Base-by-base conservation (phyloP, 257 asterid species). In the Rhazya stricta region DNA sequence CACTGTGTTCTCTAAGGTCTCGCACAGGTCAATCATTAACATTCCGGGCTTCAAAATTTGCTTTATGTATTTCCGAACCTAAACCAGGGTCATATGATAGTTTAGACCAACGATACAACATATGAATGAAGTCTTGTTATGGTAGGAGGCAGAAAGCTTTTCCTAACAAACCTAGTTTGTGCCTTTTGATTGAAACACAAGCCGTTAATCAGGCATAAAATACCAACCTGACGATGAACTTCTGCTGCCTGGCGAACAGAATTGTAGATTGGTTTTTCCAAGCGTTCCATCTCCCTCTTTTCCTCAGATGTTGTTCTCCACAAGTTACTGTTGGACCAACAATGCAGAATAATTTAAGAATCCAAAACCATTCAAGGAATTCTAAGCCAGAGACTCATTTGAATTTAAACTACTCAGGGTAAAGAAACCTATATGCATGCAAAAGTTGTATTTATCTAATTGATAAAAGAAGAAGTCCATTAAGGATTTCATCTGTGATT, bases 251-350 rank as follows among this genome's bases (percentile, higher is more conserved):
- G 96, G 74, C 99, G 99, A 80, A 95, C 79, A 15, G 99, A 86
- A 76, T 92, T 92, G 83, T 95, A 95, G 42, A 87, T 80, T 45
- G 97, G 99, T 78, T 88, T 92, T 68, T 91, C 98, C 76, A 91
- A 76, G 71, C 97, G 95, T 84, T 95, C 99, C 27, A 95, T 77
- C 81, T 95, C 99, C 85, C 93, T 91, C 86, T 95, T 95, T 85
- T 95, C 99, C 89, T 88, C 97, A 21, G 98, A 95, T 61, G 96
- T 92, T 71, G 89, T 86, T 82, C 99, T 91, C 99, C 99, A 95
- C 88, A 95, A 79, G 84, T 95, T 95, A 83, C 99, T 95, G 75
- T 54, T 66, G 16, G 60, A 51, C 68, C 61, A 25, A 48, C 51
- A 72, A 23, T 0, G 30, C 13, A 48, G 12, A 19, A 65, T 65